Percentiles rank a stretch among this genome's conserved stretches.
Evolutionary conservation across 495 filamentous ascomycete genomes (phyloP).

Genomic region (Penicillium waksmanii): DNA sequence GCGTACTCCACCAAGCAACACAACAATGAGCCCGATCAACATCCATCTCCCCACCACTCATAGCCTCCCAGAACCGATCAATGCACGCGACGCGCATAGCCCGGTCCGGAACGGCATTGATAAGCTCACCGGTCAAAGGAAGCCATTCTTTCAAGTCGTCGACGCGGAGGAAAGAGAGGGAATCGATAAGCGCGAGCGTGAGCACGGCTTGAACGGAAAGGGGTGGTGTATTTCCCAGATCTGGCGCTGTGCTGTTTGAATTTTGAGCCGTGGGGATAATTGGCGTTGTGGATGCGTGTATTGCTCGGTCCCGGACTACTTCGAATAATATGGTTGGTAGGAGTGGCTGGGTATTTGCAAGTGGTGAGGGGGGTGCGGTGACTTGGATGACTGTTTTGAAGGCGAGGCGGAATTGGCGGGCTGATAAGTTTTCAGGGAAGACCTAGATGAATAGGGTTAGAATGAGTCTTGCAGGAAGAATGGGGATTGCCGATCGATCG

Average conservation of each 20-base stretch:
- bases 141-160: conserved; percentile 77
- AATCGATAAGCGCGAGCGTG: conserved; percentile 79
- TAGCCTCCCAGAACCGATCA: conserved; percentile 80
- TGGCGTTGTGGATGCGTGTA: conserved; percentile 54
- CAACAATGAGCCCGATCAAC: conserved; percentile 79
- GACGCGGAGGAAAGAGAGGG: conserved; percentile 73
- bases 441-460: conserved; percentile 39
- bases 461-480: conserved; percentile 10
- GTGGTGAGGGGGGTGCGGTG: conserved; percentile 76
- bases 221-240: conserved; percentile 35
- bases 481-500: not conserved
- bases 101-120: conserved; percentile 64
- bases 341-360: conserved; percentile 71
- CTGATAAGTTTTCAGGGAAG: conserved; percentile 82
- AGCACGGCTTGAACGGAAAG: conserved; percentile 84
- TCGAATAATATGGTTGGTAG: conserved; percentile 82
- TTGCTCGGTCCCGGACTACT: conserved; percentile 70
- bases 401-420: conserved; percentile 89
- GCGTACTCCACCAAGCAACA: conserved; percentile 84
- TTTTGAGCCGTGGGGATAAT: conserved; percentile 44
- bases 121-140: conserved; percentile 67
- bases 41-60: conserved; percentile 90
- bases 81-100: conserved; percentile 67
- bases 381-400: conserved; percentile 89
- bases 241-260: conserved; percentile 23